Evolutionary conservation across 352 stramenopile species (phyloP).

Genomic region (Phytophthora quininea): DNA sequence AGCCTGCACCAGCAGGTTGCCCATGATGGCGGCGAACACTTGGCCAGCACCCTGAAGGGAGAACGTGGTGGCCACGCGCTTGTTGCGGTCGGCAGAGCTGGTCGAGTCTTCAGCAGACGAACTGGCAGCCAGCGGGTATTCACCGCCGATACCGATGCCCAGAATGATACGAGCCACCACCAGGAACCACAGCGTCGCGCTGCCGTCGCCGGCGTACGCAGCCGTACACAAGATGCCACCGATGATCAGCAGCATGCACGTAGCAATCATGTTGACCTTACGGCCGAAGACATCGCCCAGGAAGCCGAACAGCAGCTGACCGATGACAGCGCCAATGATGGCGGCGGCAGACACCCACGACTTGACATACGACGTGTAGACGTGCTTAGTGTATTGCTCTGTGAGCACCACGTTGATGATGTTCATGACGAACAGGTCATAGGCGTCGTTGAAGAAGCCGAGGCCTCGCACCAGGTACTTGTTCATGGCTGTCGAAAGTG

Average conservation of each 20-base stretch:
- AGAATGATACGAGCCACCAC: constrained; percentile 46
- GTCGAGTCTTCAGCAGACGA: constrained; percentile 45
- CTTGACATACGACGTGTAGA: constrained; percentile 69
- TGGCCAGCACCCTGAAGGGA: constrained; percentile 47
- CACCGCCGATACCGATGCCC: constrained; percentile 48
- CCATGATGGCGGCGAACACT: constrained; percentile 36
- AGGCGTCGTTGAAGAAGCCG: constrained; percentile 67
- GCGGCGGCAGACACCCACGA: constrained; percentile 56
- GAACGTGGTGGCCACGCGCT: constrained; percentile 43
- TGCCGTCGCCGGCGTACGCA: constrained; percentile 34
- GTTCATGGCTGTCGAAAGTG: constrained; percentile 39
- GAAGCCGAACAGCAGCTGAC: constrained; percentile 59
- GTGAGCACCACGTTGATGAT: constrained; percentile 68
- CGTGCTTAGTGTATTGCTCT: constrained; percentile 59
- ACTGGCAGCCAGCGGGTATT: constrained; percentile 45
- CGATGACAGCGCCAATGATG: constrained; percentile 58
- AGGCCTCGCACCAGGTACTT: constrained; percentile 60
- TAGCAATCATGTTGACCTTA: constrained; percentile 67
- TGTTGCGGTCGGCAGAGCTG: constrained; percentile 32
- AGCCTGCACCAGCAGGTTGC: constrained; percentile 42
- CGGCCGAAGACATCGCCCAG: constrained; percentile 61
- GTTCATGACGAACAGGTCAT: constrained; percentile 78
- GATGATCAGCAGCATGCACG: constrained; percentile 54
- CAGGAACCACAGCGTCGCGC: constrained; percentile 46
- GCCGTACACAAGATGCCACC: constrained; percentile 53